phyloP scores from a whole-genome alignment of 78 protist species.

The slime mould (Dictyostelium discoideum) region dicty_2.7 NC_007090.3:1093501-1094000 shows the following conservation, averaged over 20 bases:
- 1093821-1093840: conserved; percentile 58
- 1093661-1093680: conserved; percentile 41
- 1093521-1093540: conserved; percentile 75
- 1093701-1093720: conserved; percentile 93
- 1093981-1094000: conserved; percentile 62
- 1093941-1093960: background rate
- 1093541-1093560: conserved; percentile 84
- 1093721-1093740: conserved; percentile 88
- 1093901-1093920: background rate
- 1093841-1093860: conserved; percentile 96
- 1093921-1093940: background rate
- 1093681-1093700: conserved; percentile 80
- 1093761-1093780: conserved; percentile 76
- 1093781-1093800: conserved; percentile 89
- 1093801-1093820: conserved; percentile 81
- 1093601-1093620: background rate
- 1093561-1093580: conserved; percentile 88
- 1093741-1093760: conserved; percentile 85
- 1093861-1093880: background rate
- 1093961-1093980: conserved; percentile 89
- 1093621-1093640: conserved; percentile 56
- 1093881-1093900: no score
- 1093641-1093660: conserved; percentile 48
- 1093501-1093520: conserved; percentile 15
- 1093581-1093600: conserved; percentile 72